Conservation (phyloP, 306 rosid species). For the Castanea sativa region DNA sequence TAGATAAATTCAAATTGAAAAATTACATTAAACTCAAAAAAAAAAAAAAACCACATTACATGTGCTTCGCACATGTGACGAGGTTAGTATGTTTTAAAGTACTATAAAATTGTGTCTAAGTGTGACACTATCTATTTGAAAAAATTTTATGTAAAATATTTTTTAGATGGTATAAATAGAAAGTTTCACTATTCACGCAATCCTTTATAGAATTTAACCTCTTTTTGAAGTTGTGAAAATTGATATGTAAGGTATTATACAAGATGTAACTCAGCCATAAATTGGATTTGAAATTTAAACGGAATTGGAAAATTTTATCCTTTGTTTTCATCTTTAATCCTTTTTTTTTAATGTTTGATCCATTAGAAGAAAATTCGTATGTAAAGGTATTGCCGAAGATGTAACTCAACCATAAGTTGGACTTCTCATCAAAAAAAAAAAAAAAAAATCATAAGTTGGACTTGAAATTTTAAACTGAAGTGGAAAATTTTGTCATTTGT, state of each 20-base stretch:
- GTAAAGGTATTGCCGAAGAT: neutral
- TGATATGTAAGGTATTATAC: neutral
- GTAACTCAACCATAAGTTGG: neutral
- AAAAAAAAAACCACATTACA: accelerated
- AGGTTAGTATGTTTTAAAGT: no score
- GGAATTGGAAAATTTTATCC: neutral
- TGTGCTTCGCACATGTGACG: no score
- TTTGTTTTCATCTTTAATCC: neutral
- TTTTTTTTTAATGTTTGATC: neutral
- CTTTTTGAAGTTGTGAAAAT: neutral
- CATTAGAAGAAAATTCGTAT: neutral
- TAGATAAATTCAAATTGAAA: no score
- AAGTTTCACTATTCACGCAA: no score
- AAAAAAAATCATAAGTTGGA: neutral
- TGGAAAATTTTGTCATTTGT: neutral
- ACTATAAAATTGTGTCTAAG: no score
- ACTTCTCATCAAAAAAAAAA: no score
- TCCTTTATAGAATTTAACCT: no score
- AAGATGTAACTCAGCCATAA: neutral
- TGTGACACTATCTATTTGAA: no score
- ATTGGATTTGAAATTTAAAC: neutral
- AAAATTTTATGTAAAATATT: no score
- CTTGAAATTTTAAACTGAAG: neutral
- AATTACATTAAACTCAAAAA: no score
- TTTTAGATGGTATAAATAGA: no score